phyloP scores from a whole-genome alignment of 805 yeast species.

The Saccharomycopsis fodiens region DNA sequence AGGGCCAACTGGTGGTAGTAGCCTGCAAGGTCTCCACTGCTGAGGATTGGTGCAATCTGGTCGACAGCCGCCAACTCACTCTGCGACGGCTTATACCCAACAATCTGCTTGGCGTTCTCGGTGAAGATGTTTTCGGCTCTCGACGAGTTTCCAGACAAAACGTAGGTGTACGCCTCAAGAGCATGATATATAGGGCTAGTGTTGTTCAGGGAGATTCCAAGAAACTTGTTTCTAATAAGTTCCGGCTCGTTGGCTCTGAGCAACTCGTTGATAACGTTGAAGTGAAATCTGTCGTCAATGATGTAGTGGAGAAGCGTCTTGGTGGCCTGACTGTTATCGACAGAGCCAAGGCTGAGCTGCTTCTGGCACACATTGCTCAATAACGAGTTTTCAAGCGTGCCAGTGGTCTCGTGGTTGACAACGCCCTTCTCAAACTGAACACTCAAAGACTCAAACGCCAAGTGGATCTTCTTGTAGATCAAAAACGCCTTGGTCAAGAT shows the following conservation, averaged over 20 bases:
- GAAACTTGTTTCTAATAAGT: slow-evolving; percentile 6
- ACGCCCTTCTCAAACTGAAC: slow-evolving; percentile 19
- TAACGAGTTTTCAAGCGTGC: slow-evolving; percentile 13
- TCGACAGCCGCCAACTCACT: slow-evolving; percentile 23
- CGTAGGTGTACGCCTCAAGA: slow-evolving; percentile 22
- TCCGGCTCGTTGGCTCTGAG: slow-evolving; percentile 4
- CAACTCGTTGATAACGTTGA: slow-evolving; percentile 8
- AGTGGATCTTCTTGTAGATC: slow-evolving; percentile 21
- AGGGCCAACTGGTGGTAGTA: slow-evolving; percentile 33
- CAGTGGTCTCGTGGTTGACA: slow-evolving; percentile 23
- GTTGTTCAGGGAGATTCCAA: slow-evolving; percentile 4
- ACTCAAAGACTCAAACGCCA: slow-evolving; percentile 19
- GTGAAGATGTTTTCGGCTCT: slow-evolving; percentile 29
- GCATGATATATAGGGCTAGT: slow-evolving; percentile 22
- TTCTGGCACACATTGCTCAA: slow-evolving; percentile 16
- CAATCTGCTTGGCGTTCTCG: slow-evolving; percentile 25
- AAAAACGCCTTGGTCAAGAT: slow-evolving; percentile 21
- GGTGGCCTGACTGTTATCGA: background rate
- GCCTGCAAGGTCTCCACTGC: slow-evolving; percentile 28
- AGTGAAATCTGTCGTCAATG: slow-evolving; percentile 20
- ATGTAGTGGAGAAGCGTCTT: slow-evolving; percentile 20
- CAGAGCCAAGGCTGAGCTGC: slow-evolving; percentile 6
- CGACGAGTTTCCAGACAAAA: slow-evolving; percentile 24
- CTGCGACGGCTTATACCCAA: slow-evolving; percentile 22
- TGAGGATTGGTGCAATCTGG: slow-evolving; percentile 21